Percentiles rank a stretch among this genome's conserved stretches.
Evolutionary conservation across 2,329 filamentous ascomycete species (phyloP).

Genomic region (Madurella mycetomatis): DNA sequence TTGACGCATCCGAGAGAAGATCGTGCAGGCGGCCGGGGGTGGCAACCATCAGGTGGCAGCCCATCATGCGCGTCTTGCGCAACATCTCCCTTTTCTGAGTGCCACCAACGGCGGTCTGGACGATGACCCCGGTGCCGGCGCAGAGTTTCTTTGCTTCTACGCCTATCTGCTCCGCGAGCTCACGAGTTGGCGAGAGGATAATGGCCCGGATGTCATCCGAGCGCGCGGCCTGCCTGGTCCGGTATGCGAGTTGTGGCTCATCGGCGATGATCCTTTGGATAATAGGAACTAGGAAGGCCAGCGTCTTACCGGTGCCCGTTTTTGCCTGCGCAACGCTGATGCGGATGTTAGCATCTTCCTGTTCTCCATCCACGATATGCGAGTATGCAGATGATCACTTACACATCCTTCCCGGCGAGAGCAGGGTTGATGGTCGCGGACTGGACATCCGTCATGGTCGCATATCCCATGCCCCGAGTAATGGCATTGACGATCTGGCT

Average conservation of each 20-base stretch:
- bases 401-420: conserved; percentile 78
- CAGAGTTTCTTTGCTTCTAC: conserved; percentile 70
- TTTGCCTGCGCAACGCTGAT: conserved; percentile 83
- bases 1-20: conserved; percentile 62
- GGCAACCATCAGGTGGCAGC: conserved; percentile 85
- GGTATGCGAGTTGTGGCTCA: conserved; percentile 57
- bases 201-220: conserved; percentile 62
- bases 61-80: conserved; percentile 61
- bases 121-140: conserved; percentile 58
- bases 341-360: conserved; percentile 19
- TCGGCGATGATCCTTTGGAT: conserved; percentile 70
- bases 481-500: conserved; percentile 63
- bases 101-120: conserved; percentile 83
- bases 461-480: conserved; percentile 67
- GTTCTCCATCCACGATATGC: neutral
- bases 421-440: conserved; percentile 75
- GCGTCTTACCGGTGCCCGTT: conserved; percentile 94
- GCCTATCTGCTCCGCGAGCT: conserved; percentile 76
- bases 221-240: conserved; percentile 33
- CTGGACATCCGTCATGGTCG: conserved; percentile 91
- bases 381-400: conserved; percentile 35
- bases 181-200: conserved; percentile 73
- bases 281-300: conserved; percentile 85
- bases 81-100: conserved; percentile 72
- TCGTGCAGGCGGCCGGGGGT: conserved; percentile 88